phyloP scores from a whole-genome alignment of 2,329 filamentous ascomycete genomes.

The Diplodia corticola region DNA sequence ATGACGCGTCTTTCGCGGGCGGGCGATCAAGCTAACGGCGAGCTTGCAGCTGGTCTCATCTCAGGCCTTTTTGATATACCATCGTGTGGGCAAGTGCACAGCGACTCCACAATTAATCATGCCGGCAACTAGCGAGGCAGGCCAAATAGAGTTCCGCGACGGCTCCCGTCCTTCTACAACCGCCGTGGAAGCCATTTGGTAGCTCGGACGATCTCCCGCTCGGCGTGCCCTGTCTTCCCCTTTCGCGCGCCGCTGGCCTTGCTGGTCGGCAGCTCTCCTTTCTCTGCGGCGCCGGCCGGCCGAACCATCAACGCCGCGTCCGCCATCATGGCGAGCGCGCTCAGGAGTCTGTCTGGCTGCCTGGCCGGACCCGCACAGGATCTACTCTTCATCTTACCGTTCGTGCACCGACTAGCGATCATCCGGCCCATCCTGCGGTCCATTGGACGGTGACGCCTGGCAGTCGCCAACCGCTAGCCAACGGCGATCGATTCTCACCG shows the following conservation, averaged over 20 bases:
- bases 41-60: no score
- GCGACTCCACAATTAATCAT: not conserved
- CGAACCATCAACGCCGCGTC: no score
- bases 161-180: not conserved
- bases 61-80: no score
- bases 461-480: not conserved
- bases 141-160: not conserved
- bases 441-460: conserved; percentile 1
- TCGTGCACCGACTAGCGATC: not conserved
- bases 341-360: not conserved
- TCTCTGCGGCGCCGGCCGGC: no score
- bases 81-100: not conserved
- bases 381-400: not conserved
- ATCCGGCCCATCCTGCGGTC: not conserved
- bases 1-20: not conserved
- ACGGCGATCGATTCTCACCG: not conserved
- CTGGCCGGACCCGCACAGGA: not conserved
- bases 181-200: not conserved
- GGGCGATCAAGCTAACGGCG: not conserved
- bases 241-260: not conserved
- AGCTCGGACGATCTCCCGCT: not conserved
- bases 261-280: no score
- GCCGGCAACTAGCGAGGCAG: not conserved
- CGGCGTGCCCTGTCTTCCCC: not conserved
- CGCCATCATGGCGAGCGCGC: not conserved